Evolutionary conservation across 2,329 filamentous ascomycete species (phyloP).

Genomic region (Fusarium mangiferae): DNA sequence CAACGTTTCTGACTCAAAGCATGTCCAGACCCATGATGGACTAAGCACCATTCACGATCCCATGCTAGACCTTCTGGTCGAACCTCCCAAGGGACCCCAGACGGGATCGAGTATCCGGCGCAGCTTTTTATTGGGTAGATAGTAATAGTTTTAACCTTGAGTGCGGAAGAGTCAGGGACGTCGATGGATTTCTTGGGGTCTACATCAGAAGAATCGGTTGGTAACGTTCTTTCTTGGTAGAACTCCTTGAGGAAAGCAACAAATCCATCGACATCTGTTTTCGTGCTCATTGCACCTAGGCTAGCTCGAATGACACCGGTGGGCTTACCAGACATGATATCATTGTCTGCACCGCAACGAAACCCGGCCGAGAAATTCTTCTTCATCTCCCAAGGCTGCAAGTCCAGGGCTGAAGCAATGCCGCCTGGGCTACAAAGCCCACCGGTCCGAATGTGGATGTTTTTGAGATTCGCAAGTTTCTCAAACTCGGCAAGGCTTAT

Average conservation of each 20-base stretch:
- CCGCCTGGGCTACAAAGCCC: slow-evolving; percentile 93
- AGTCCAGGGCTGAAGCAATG: slow-evolving; percentile 75
- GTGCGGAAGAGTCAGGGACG: not conserved
- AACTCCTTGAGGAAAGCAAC: slow-evolving; percentile 78
- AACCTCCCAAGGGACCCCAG: slow-evolving; percentile 76
- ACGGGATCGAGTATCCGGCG: slow-evolving; percentile 77
- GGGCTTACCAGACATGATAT: slow-evolving; percentile 84
- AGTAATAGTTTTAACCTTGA: slow-evolving; percentile 69
- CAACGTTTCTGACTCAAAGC: slow-evolving; percentile 90
- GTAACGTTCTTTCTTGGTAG: slow-evolving; percentile 31
- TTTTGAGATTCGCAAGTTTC: slow-evolving; percentile 80
- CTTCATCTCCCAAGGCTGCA: slow-evolving; percentile 84
- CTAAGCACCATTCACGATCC: slow-evolving; percentile 96
- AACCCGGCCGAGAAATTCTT: slow-evolving; percentile 86
- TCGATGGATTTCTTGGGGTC: not conserved
- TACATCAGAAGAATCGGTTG: not conserved
- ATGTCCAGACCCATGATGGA: slow-evolving; percentile 85
- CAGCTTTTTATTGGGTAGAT: slow-evolving; percentile 98
- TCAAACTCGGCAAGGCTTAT: slow-evolving; percentile 86
- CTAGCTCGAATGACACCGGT: slow-evolving; percentile 89
- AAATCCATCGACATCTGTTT: slow-evolving; percentile 77
- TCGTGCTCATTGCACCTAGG: slow-evolving; percentile 88
- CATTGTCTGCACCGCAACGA: slow-evolving; percentile 84
- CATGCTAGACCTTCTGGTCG: slow-evolving; percentile 85
- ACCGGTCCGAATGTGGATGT: slow-evolving; percentile 87